Evolutionary conservation across 129 eudicot genomes (phyloP).

Genomic region (Pittosporum tobira): DNA sequence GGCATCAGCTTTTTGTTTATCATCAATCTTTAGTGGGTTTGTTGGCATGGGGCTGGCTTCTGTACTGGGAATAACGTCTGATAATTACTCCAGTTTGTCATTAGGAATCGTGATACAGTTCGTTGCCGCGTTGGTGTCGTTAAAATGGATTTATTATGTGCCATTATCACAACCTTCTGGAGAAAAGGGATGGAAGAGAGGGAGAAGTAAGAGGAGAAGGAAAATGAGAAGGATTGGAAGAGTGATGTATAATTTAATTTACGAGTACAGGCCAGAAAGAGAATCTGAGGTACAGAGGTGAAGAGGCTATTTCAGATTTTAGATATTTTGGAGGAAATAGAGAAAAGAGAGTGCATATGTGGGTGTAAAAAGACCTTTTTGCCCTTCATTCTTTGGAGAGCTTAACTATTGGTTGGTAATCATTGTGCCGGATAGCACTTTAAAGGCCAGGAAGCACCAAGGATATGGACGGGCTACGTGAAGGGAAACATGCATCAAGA

Average conservation of each 20-base stretch:
- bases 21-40: conserved; percentile 76
- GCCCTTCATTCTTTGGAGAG: background rate
- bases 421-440: too few species aligned
- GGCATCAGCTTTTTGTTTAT: conserved; percentile 75
- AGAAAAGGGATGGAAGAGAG: conserved; percentile 48
- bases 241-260: conserved; percentile 35
- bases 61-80: conserved; percentile 62
- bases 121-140: conserved; percentile 70
- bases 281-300: conserved; percentile 50
- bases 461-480: too few species aligned
- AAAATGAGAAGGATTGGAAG: conserved; percentile 57
- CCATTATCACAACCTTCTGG: conserved; percentile 26
- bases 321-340: background rate
- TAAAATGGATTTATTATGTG: conserved; percentile 52
- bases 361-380: too few species aligned
- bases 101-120: conserved; percentile 60
- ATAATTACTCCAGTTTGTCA: conserved; percentile 61
- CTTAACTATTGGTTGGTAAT: too few species aligned
- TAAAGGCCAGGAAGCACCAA: too few species aligned
- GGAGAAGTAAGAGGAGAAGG: conserved; percentile 47
- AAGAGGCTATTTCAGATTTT: conserved; percentile 1
- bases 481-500: too few species aligned
- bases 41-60: conserved; percentile 87
- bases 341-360: conserved; percentile 1
- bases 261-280: conserved; percentile 48